These are phyloP conservation scores for Boletus rex-veris DNA, from an alignment of 768 basidiomycete genomes.

Conservation along the genomic window DNA sequence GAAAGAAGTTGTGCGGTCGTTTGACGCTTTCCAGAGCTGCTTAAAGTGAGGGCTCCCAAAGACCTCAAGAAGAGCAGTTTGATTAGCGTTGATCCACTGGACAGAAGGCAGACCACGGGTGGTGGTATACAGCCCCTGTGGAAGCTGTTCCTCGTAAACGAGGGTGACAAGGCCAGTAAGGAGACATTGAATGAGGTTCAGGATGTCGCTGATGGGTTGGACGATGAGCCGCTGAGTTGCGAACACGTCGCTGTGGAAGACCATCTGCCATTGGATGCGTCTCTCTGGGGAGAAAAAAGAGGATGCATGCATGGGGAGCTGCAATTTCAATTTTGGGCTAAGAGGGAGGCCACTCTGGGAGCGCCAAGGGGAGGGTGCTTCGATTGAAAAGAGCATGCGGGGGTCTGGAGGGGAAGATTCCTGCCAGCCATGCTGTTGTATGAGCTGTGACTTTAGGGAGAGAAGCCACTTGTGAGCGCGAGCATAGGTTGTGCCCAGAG, in stretches of 20 bases:
- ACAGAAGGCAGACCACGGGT: constrained; percentile 73
- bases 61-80: constrained; percentile 62
- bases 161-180: constrained; percentile 70
- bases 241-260: constrained; percentile 77
- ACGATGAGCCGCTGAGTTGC: constrained; percentile 66
- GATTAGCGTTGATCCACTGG: constrained; percentile 74
- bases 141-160: constrained; percentile 71
- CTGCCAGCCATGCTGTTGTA: constrained; percentile 68
- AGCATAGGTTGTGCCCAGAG: constrained; percentile 76
- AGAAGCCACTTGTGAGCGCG: constrained; percentile 76
- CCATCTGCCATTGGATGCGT: constrained; percentile 87
- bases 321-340: constrained; percentile 67
- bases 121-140: constrained; percentile 67
- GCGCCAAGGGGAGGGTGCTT: constrained; percentile 75
- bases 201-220: constrained; percentile 66
- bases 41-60: constrained; percentile 73
- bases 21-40: constrained; percentile 68
- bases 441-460: constrained; percentile 56
- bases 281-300: constrained; percentile 85
- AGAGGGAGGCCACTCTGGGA: constrained; percentile 73
- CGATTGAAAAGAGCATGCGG: constrained; percentile 76
- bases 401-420: constrained; percentile 56
- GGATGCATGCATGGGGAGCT: constrained; percentile 74
- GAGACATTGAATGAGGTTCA: constrained; percentile 66
- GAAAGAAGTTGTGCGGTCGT: constrained; percentile 66